Evolutionary conservation across 2,329 filamentous ascomycete genomes (phyloP).

Genomic region (Xylariaceae sp.): DNA sequence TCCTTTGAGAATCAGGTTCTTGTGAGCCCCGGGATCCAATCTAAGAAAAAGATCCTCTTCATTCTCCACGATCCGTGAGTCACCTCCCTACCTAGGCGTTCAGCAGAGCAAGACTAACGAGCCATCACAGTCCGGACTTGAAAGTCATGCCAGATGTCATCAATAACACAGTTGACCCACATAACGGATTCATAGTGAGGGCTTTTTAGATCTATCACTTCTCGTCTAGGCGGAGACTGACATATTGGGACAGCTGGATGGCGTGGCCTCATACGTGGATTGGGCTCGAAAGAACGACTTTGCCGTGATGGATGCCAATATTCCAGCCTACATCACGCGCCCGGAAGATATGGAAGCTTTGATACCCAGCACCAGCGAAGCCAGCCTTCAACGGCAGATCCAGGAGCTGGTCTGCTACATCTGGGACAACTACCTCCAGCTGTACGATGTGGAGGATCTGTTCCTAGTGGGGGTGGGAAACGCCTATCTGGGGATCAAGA

Average conservation of each 20-base stretch:
- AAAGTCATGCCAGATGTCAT: conserved; percentile 58
- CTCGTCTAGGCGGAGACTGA: conserved; percentile 9
- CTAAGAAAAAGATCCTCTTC: conserved; percentile 63
- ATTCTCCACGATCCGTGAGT: conserved; percentile 86
- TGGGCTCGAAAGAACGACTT: conserved; percentile 75
- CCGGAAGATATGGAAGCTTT: conserved; percentile 47
- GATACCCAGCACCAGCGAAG: conserved; percentile 37
- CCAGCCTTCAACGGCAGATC: conserved; percentile 48
- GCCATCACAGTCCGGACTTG: conserved; percentile 53
- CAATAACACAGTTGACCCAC: conserved; percentile 68
- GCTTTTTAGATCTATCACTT: neutral
- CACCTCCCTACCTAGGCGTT: neutral
- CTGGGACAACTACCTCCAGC: conserved; percentile 95
- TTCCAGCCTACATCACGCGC: conserved; percentile 68
- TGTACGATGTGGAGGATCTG: conserved; percentile 64
- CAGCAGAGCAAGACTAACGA: conserved; percentile 6
- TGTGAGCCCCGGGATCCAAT: conserved; percentile 64
- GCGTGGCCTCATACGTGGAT: conserved; percentile 69
- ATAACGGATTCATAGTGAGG: conserved; percentile 83
- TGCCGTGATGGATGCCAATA: conserved; percentile 83
- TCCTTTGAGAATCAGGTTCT: conserved; percentile 83
- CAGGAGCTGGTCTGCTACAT: conserved; percentile 76
- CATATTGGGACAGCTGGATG: conserved; percentile 58
- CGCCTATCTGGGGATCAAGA: conserved; percentile 75
- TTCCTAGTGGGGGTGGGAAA: conserved; percentile 87